Evolutionary conservation across 2,329 filamentous ascomycete species (phyloP).

Genomic region (Tolypocladium paradoxum): DNA sequence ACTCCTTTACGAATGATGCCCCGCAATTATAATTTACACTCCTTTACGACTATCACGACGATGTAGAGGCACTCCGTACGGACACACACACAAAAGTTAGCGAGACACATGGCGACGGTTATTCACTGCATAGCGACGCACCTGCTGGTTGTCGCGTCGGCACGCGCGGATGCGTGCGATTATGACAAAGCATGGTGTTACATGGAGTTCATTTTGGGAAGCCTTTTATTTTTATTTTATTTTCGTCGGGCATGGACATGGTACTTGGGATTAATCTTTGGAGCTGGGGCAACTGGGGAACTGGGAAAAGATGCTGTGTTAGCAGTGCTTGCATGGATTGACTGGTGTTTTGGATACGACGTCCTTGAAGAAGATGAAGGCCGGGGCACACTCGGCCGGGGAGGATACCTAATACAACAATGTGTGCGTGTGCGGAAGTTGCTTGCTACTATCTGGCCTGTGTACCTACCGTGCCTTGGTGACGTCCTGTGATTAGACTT

Average conservation of each 20-base stretch:
- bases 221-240: neutral
- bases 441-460: neutral
- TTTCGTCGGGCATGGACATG: neutral
- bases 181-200: conserved; percentile 2
- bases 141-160: neutral
- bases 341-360: neutral
- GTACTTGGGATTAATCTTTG: neutral
- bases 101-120: conserved; percentile 5
- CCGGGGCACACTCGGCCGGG: neutral
- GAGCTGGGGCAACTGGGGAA: neutral
- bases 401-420: neutral
- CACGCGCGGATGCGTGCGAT: neutral
- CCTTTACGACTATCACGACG: conserved; percentile 25
- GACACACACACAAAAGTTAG: conserved; percentile 3
- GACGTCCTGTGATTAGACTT: neutral
- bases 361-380: neutral
- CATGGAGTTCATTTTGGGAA: neutral
- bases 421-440: neutral
- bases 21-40: conserved; percentile 17
- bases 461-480: neutral
- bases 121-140: neutral
- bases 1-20: conserved; percentile 23
- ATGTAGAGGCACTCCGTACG: conserved; percentile 21
- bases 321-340: neutral
- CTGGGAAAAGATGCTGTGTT: neutral